Base-by-base conservation (phyloP, 202 grass and related monocot species). In the Setaria italica region DNA sequence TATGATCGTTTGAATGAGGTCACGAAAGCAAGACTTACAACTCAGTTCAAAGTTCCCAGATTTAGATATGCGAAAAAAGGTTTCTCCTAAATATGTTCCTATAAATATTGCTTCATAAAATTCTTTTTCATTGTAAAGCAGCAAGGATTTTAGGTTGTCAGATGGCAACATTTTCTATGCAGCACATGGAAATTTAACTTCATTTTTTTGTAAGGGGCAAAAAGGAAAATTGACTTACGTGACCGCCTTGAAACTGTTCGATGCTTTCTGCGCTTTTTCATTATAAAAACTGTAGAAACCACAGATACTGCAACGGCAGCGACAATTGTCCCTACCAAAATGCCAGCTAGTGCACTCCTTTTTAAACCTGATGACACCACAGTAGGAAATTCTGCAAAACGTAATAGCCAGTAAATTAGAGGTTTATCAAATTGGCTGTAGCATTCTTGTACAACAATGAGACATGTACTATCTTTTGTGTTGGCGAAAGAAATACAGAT, bases 281-380 rank as follows among this genome's bases (percentile, higher is more conserved):
- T 90, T 80, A 99, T 85, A 81, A 96, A 81, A 85, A 96, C 9
- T 25, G 97, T 99, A 76, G 74, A 65, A 55, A 84, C 63, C 76
- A 87, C 84, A 67, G 93, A 92, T 41, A 88, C 2, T 87, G 80
- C 84, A 76, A 87, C 65, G 64, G 90, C 92, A 91, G 82, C 86
- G 82, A 59, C 30, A 62, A 88, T 77, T 59, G 85, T 33, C 30
- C 87, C 91, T 72, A 65, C 75, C 78, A 94, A 79, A 85, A 96
- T 94, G 15, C 90, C 90, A 51, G 77, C 93, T 71, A 99, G 74
- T 71, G 88, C 87, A 30, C 93, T 50, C 69, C 46, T 92, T 77
- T 70, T 99, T 86, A 99, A 85, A 85, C 86, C 88, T 78, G 91
- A 85, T 19, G 97, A 92, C 67, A 20, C 33, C 32, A 33, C n/a